Evolutionary conservation across 2,329 filamentous ascomycete genomes (phyloP).

Genomic region (Monosporascus cannonballus): DNA sequence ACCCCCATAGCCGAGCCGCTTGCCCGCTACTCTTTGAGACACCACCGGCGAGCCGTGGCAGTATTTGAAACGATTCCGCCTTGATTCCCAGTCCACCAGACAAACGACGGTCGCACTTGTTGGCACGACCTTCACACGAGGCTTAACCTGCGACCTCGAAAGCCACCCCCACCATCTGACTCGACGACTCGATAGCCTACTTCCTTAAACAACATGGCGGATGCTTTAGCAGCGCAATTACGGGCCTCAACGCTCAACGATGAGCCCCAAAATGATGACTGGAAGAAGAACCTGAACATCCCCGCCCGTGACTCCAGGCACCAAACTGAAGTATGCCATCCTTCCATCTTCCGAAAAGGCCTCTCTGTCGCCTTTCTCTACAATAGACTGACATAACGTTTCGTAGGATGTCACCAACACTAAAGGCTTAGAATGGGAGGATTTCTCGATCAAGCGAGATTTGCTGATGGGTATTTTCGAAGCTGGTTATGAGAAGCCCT

Average conservation of each 20-base stretch:
- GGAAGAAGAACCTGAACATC: slow-evolving; percentile 67
- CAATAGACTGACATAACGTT: slow-evolving; percentile 9
- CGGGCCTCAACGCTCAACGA: slow-evolving; percentile 40
- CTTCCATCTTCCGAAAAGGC: background rate
- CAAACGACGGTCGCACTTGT: no score
- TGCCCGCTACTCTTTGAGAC: no score
- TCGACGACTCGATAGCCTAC: slow-evolving; percentile 21
- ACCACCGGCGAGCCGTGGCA: no score
- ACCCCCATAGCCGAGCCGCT: no score
- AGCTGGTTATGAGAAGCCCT: slow-evolving; percentile 97
- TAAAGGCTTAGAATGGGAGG: slow-evolving; percentile 95
- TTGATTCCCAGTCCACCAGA: no score
- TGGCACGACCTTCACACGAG: background rate
- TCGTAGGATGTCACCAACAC: slow-evolving; percentile 91
- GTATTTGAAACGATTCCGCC: no score
- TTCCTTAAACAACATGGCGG: slow-evolving; percentile 20
- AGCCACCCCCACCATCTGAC: slow-evolving; percentile 1
- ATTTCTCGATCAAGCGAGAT: slow-evolving; percentile 91
- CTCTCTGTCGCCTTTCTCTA: slow-evolving; percentile 1
- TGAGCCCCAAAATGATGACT: slow-evolving; percentile 52
- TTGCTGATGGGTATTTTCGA: slow-evolving; percentile 99
- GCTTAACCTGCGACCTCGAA: background rate
- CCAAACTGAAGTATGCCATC: slow-evolving; percentile 65
- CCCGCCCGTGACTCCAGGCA: slow-evolving; percentile 70
- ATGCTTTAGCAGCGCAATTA: slow-evolving; percentile 23